Percentiles rank a stretch among this genome's conserved stretches.
phyloP scores from a whole-genome alignment of 106 monocot genomes.

The Dendrobium nobile region DNA sequence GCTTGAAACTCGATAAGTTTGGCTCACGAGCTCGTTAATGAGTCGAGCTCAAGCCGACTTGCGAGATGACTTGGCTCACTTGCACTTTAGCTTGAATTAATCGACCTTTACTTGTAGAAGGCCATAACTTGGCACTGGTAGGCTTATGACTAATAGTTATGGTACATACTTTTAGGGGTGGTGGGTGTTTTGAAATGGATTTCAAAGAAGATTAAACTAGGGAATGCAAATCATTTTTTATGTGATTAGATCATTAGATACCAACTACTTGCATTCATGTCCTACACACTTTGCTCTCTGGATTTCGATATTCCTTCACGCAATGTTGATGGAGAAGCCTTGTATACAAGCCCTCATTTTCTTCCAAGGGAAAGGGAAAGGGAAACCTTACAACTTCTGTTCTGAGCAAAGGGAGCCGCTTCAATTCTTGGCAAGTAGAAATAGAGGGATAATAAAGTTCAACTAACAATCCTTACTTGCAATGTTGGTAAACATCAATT shows the following conservation, averaged over 20 bases:
- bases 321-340: not conserved
- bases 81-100: not conserved
- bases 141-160: not conserved
- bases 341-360: not conserved
- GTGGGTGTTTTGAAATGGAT: too few relatives aligned
- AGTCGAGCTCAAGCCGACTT: too few relatives aligned
- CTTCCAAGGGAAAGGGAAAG: not conserved
- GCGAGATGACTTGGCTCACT: too few relatives aligned
- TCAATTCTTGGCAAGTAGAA: not conserved
- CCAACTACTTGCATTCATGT: not conserved
- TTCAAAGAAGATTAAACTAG: not conserved
- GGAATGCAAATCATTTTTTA: not conserved
- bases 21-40: too few relatives aligned
- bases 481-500: too few relatives aligned
- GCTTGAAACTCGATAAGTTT: too few relatives aligned
- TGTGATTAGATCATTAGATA: not conserved
- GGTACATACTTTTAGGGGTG: not conserved
- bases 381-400: not conserved
- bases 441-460: not conserved
- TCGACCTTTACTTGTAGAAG: not conserved
- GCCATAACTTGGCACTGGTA: not conserved
- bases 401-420: not conserved
- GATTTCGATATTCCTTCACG: not conserved
- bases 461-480: not conserved
- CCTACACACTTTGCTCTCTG: not conserved